Percentiles rank a stretch among this genome's conserved stretches.
These are phyloP conservation scores for Aechmea fasciata DNA, from an alignment of 176 grass and related monocot species.

Conservation along the genomic window DNA sequence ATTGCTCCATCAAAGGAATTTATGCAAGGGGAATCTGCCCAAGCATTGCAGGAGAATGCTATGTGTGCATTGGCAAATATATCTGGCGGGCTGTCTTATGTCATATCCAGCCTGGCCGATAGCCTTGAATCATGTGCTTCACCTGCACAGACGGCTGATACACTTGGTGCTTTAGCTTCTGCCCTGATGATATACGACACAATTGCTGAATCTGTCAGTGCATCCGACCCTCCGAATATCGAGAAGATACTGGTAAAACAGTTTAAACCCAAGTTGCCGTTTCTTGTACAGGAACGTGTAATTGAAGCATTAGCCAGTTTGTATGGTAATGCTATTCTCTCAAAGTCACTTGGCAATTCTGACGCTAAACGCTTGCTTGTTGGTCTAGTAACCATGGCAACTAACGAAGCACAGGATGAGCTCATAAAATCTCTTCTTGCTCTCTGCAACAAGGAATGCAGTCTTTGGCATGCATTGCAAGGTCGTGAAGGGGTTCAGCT, in stretches of 20 bases:
- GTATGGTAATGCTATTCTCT: slow-evolving; percentile 85
- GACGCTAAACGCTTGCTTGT: slow-evolving; percentile 92
- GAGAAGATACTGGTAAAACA: slow-evolving; percentile 92
- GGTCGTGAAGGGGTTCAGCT: slow-evolving; percentile 97
- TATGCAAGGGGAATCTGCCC: slow-evolving; percentile 99
- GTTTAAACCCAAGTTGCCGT: slow-evolving; percentile 75
- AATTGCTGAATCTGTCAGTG: slow-evolving; percentile 80
- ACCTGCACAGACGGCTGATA: slow-evolving; percentile 91
- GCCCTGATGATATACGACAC: slow-evolving; percentile 99
- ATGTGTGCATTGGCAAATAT: slow-evolving; percentile 99
- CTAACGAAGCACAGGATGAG: slow-evolving; percentile 85
- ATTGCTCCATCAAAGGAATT: slow-evolving; percentile 99
- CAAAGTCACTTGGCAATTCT: slow-evolving; percentile 67
- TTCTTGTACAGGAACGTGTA: slow-evolving; percentile 92
- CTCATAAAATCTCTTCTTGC: slow-evolving; percentile 80
- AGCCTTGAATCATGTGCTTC: slow-evolving; percentile 96
- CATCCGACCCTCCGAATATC: slow-evolving; percentile 64
- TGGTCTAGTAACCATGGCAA: slow-evolving; percentile 94
- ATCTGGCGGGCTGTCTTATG: slow-evolving; percentile 95
- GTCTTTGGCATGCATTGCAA: slow-evolving; percentile 96
- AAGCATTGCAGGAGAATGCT: slow-evolving; percentile 97
- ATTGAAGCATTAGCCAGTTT: slow-evolving; percentile 99
- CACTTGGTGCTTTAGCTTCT: slow-evolving; percentile 92
- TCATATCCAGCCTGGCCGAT: slow-evolving; percentile 94
- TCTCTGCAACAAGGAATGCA: slow-evolving; percentile 80